A percentile compares a stretch with the other conserved stretches of the same genome.
phyloP scores from a whole-genome alignment of 371 early-diverging fungal genomes.

The Blakeslea trispora region DNA sequence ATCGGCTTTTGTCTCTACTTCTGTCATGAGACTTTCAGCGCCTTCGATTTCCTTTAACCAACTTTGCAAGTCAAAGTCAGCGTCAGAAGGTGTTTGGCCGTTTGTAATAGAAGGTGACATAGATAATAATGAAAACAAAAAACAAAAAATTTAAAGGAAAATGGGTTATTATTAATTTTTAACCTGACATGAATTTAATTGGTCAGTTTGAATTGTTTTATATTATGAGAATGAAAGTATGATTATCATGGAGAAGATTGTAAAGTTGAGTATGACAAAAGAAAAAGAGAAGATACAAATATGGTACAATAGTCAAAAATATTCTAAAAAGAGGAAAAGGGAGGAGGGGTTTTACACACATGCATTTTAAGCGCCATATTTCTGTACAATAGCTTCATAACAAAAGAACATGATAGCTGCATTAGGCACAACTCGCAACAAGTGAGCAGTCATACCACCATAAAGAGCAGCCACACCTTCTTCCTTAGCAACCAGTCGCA shows the following conservation, averaged over 20 bases:
- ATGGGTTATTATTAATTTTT: too few species aligned
- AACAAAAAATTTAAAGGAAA: too few species aligned
- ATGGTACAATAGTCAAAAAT: too few species aligned
- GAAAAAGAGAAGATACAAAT: background rate
- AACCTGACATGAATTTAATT: background rate
- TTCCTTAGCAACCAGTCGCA: conserved; percentile 72
- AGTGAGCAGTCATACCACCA: conserved; percentile 94
- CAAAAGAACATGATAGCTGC: conserved; percentile 95
- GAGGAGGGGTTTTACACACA: background rate
- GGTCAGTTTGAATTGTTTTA: background rate
- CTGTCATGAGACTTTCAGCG: conserved; percentile 43
- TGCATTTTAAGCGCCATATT: conserved; percentile 27
- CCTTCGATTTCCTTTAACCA: conserved; percentile 48
- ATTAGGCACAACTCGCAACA: conserved; percentile 95
- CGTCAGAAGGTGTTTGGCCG: conserved; percentile 6
- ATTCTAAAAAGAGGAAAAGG: background rate
- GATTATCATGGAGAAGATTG: too few species aligned
- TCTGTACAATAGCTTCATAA: conserved; percentile 83
- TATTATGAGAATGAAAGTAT: background rate
- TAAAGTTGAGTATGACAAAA: background rate
- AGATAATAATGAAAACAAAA: background rate
- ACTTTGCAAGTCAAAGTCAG: conserved; percentile 35
- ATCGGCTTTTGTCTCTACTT: conserved; percentile 43
- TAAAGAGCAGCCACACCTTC: conserved; percentile 90
- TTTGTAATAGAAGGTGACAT: conserved; percentile 22